phyloP scores from a whole-genome alignment of 2,329 filamentous ascomycete genomes.

The Cladosporium sp. region DNA sequence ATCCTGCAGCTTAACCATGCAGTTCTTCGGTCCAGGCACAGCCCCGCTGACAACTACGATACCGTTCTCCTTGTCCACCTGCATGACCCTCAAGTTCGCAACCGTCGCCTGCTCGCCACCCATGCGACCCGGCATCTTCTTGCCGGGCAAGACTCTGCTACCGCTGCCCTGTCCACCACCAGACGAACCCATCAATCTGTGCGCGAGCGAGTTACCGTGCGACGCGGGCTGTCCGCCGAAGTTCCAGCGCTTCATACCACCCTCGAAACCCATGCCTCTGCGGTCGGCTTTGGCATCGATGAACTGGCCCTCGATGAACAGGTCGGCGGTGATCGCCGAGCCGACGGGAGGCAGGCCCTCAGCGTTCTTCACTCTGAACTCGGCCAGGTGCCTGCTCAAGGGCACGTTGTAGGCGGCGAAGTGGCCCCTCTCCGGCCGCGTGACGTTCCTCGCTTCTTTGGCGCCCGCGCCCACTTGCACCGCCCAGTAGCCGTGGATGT shows the following conservation, averaged over 20 bases:
- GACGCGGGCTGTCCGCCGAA: constrained; percentile 84
- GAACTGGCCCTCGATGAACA: constrained; percentile 87
- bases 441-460: constrained; percentile 70
- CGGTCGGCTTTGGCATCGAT: constrained; percentile 78
- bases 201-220: constrained; percentile 93
- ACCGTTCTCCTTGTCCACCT: constrained; percentile 81
- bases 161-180: constrained; percentile 89
- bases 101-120: constrained; percentile 82
- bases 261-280: constrained; percentile 88
- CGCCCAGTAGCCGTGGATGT: constrained; percentile 85
- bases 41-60: constrained; percentile 84
- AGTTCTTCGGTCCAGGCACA: constrained; percentile 83
- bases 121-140: constrained; percentile 98
- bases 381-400: constrained; percentile 77
- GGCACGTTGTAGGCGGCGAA: constrained; percentile 77
- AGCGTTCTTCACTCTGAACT: constrained; percentile 78
- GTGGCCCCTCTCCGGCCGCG: constrained; percentile 81
- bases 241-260: constrained; percentile 96
- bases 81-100: constrained; percentile 85
- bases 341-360: constrained; percentile 73
- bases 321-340: constrained; percentile 71
- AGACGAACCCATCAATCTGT: constrained; percentile 85
- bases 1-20: constrained; percentile 81
- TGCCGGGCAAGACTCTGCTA: constrained; percentile 87
- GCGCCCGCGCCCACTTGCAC: constrained; percentile 82